phyloP scores from a whole-genome alignment of 2,329 filamentous ascomycete genomes.

The Hypomyces rosellus region DNA sequence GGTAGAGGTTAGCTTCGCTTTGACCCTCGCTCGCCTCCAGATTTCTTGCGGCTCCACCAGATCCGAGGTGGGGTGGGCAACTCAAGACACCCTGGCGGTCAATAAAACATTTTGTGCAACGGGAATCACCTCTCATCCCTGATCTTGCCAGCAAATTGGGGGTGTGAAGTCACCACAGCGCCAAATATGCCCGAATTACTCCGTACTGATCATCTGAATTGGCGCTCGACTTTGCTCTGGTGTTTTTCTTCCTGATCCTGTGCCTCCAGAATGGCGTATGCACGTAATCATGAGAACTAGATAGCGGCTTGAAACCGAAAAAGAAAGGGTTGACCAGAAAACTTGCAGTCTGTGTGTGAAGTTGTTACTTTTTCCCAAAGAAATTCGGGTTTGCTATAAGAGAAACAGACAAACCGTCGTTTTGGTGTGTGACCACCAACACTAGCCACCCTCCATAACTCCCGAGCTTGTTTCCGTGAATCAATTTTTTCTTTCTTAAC shows the following conservation, averaged over 20 bases:
- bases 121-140: not conserved
- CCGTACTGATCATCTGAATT: too few species aligned
- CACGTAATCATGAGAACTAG: too few species aligned
- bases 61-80: not conserved
- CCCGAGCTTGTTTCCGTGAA: too few species aligned
- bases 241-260: not conserved
- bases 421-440: not conserved
- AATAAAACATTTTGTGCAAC: not conserved
- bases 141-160: not conserved
- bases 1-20: not conserved
- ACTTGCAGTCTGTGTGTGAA: not conserved
- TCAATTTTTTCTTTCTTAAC: too few species aligned
- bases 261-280: not conserved
- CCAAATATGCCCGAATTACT: too few species aligned
- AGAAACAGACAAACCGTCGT: too few species aligned
- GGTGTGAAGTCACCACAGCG: too few species aligned
- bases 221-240: too few species aligned
- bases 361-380: not conserved
- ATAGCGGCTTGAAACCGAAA: not conserved
- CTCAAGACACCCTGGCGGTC: not conserved
- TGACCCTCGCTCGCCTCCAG: not conserved
- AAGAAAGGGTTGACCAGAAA: not conserved
- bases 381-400: not conserved
- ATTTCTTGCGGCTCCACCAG: not conserved
- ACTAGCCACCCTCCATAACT: too few species aligned